Base-by-base conservation (phyloP, 805 yeast genomes). In the Zygosaccharomyces bailii region DNA sequence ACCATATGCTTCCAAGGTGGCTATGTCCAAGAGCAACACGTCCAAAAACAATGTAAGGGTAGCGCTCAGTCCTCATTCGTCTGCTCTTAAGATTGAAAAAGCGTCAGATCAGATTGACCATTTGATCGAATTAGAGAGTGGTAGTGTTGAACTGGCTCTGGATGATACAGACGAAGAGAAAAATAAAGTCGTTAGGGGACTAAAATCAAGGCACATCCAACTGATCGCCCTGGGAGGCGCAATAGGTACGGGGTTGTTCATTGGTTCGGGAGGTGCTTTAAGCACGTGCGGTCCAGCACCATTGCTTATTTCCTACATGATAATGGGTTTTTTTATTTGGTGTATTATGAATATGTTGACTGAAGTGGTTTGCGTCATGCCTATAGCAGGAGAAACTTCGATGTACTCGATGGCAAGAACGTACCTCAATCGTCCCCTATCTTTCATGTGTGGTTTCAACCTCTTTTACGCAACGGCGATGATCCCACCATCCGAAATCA, bases 221-320 rank as follows among this genome's bases (percentile, higher is more conserved):
- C 38, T 42, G 11, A 44, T 39, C 21, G 43, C 44, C 6, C 18
- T 44, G 3, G 48, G 42, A 51, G 87, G 88, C 29, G 77, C 84
- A 44, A 84, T 86, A 54, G 95, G 93, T 52, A 80, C 89, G 14
- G 93, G 91, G 56, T 69, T 86, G 44, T 79, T 86, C 50, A 80
- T 86, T 35, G 86, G 86, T 57, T 74, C 86, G 3, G 87, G 87
- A 45, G 66, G 72, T 14, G 75, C 84, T 2, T 65, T 84, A 43
- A 53, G 72, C 19, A 67, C 72, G 21, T 84, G 85, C 58, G 89
- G 90, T 21, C 89, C 90, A 13, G 84, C 82, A 1, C 75, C 75
- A 20, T 50, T 77, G 31, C 70, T 84, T 16, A 66, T 78, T 20
- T 79, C 86, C 13, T 84, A 83, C 58, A 51, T 79, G 20, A 61